Conservation (phyloP, 177 flowering plant species). For the Telopea speciosissima region DNA sequence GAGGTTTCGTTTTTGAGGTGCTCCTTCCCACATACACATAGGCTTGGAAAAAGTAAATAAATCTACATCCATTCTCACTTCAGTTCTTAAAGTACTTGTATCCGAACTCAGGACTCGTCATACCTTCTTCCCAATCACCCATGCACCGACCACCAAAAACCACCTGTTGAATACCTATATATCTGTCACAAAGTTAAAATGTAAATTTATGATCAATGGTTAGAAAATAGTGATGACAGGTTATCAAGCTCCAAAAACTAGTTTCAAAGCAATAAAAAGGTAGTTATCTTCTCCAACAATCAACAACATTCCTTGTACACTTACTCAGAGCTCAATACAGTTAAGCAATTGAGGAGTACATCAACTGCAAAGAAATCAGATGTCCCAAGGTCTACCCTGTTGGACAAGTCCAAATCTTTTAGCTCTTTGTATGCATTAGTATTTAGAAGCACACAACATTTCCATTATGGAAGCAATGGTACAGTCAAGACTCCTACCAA, state of each 20-base stretch:
- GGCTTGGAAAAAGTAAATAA: no score
- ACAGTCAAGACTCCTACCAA: constrained; percentile 40
- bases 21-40: no score
- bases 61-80: constrained; percentile 7
- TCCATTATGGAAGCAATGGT: background rate
- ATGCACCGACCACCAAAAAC: constrained; percentile 73
- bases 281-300: background rate
- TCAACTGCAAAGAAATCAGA: constrained; percentile 74
- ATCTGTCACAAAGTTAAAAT: constrained; percentile 39
- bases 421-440: background rate
- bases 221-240: background rate
- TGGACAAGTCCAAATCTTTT: constrained; percentile 4
- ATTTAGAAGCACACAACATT: background rate
- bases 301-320: constrained; percentile 8
- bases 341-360: constrained; percentile 86
- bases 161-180: constrained; percentile 78
- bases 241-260: background rate
- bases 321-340: constrained; percentile 85
- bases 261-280: background rate
- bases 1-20: no score
- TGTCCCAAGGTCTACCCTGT: constrained; percentile 97
- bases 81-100: constrained; percentile 79
- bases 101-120: constrained; percentile 67
- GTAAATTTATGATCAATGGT: no score
- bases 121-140: constrained; percentile 96